Base-by-base conservation (phyloP, 2,329 filamentous ascomycete species). In the Teratosphaeria zuluensis region DNA sequence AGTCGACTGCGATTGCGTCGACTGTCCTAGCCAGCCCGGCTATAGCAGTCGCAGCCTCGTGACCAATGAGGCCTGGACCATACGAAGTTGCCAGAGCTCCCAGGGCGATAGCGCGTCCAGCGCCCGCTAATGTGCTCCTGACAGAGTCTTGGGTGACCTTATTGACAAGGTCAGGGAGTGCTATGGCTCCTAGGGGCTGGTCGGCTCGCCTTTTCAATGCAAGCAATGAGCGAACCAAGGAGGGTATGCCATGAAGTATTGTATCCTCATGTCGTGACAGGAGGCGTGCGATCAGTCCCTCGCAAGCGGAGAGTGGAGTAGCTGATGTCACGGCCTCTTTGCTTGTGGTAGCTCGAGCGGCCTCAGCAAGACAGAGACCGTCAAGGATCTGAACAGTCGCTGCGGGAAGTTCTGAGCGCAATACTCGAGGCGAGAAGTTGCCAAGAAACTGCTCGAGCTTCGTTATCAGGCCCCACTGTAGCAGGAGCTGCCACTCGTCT, bases 81-180 rank as follows among this genome's bases (percentile, higher is more conserved):
- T 66, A 66, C 9, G 48, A 24, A 4, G 55, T 24, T 21, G 64
- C 58, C n/a, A 70, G 54, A 38, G 76, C 72, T 11, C 76, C 77
- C 0, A 79, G 67, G 8, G 77, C 77, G 51, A 79, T 71, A 0
- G 73, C 74, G 62, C 75, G 70, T 9, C 76, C 77, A 9, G 73
- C 74, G 42, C 74, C 75, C 31, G 72, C 69, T 14, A 73, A 59
- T 0, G 72, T 72, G 56, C 72, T 74, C 58, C 75, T 77, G 3
- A 72, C 70, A 8, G 69, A 66, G 59, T 76, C 73, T 28, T 56
- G 54, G 2, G 55, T 33, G 3, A 70, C 63, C 55, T 62, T 61
- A 24, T 61, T 59, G 32, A 52, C 42, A 3, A 71, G 58, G 9
- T 21, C 54, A 11, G 62, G 53, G 1, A 59, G 57, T 12, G 57